Conservation (phyloP, 2,329 filamentous ascomycete genomes). For the Plectosphaerella cucumerina region DNA sequence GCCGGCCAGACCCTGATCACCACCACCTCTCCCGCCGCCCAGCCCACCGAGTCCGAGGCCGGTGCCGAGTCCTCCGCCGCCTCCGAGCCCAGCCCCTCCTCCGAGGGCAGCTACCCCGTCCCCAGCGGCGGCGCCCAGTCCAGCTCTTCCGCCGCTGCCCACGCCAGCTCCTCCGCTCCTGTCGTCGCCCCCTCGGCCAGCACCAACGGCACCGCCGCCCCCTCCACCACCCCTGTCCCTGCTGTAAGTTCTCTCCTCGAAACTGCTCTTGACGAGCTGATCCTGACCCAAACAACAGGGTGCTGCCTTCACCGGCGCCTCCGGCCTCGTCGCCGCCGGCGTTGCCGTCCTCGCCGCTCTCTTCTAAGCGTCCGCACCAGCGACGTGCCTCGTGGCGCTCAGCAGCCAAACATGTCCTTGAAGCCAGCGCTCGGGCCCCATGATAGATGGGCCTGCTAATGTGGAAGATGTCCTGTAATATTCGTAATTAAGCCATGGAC, state of each 20-base stretch:
- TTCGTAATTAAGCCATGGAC: too few species aligned
- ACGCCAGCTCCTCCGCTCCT: not conserved
- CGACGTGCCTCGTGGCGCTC: too few species aligned
- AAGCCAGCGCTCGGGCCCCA: too few species aligned
- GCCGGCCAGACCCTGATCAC: not conserved
- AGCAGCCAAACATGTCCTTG: too few species aligned
- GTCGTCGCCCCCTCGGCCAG: not conserved
- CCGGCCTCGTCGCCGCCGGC: constrained; percentile 1
- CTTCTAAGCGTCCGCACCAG: not conserved
- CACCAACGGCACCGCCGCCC: not conserved
- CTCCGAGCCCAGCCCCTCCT: not conserved
- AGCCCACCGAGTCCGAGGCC: not conserved
- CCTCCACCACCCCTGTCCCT: not conserved
- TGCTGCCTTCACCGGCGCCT: not conserved
- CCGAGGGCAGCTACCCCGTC: too few species aligned
- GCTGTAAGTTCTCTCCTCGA: not conserved
- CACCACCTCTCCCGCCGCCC: not conserved
- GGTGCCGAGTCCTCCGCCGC: not conserved
- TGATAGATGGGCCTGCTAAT: too few species aligned
- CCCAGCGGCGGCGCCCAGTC: not conserved
- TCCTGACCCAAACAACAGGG: too few species aligned
- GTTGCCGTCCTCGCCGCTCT: not conserved
- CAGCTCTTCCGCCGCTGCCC: not conserved
- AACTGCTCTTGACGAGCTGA: too few species aligned
- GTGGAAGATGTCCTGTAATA: too few species aligned